phyloP scores from a whole-genome alignment of 208 protist genomes.

The Trypanosoma conorhini region DNA sequence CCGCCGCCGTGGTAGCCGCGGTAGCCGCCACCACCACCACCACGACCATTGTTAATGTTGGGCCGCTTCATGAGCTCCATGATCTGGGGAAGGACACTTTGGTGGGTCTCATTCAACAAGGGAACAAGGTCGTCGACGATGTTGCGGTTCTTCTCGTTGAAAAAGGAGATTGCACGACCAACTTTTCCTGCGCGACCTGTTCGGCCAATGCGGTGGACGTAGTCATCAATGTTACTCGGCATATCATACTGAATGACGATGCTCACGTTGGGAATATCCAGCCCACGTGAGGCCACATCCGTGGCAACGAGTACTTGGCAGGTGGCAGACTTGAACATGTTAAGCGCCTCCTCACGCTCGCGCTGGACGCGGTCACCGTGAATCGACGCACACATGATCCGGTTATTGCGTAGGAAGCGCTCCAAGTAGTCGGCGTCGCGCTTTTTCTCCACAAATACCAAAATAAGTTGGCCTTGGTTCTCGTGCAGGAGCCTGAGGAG shows the following conservation, averaged over 20 bases:
- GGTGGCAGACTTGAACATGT: conserved; percentile 88
- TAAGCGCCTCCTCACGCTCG: conserved; percentile 91
- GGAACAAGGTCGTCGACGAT: conserved; percentile 89
- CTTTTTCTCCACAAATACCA: conserved; percentile 99
- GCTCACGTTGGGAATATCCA: conserved; percentile 98
- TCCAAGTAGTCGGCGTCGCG: conserved; percentile 95
- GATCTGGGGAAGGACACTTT: conserved; percentile 72
- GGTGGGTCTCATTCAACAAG: conserved; percentile 84
- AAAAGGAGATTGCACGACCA: conserved; percentile 97
- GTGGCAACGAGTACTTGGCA: conserved; percentile 96
- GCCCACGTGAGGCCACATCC: conserved; percentile 97
- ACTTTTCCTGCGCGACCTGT: conserved; percentile 98
- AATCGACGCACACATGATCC: conserved; percentile 93
- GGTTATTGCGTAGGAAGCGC: conserved; percentile 87
- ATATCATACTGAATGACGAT: conserved; percentile 99
- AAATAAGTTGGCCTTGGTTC: conserved; percentile 69
- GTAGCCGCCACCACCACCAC: conserved; percentile 35
- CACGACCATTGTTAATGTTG: conserved; percentile 54
- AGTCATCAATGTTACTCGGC: conserved; percentile 99
- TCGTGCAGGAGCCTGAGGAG: conserved; percentile 75
- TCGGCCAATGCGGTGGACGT: conserved; percentile 99
- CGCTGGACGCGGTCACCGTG: conserved; percentile 96
- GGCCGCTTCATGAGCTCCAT: conserved; percentile 82
- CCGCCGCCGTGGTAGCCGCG: conserved; percentile 39
- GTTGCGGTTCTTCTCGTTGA: conserved; percentile 94